Base-by-base conservation (phyloP, 306 rosid genomes). In the Vicia sativa region DNA sequence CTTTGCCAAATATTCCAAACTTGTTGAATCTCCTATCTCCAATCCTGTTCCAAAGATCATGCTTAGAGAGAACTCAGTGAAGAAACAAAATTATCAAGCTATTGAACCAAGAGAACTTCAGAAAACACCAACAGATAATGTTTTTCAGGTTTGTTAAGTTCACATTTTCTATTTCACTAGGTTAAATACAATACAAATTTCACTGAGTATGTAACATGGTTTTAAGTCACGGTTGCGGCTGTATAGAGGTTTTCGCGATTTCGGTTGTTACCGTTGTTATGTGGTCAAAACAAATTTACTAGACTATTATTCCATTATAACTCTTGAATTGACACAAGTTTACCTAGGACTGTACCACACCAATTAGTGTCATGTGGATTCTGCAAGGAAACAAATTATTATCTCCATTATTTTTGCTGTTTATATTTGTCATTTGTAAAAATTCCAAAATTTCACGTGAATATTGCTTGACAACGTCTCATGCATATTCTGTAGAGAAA, bases 1-100 rank as follows among this genome's bases (percentile, higher is more conserved):
- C 70, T 59, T 38, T 60, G 75, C 80, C 69, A 84, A 77, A 46
- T 87, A 87, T 84, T 80, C 90, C 18, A 88, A 65, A 84, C 89
- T 91, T 62, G 85, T 77, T 39, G 65, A 82, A n/a, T 48, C 89
- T 12, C 76, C 21, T 5, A 74, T 73, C 70, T 55, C 86, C 11
- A 42, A 6, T 31, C 50, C 67, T 74, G 19, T 65, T 6, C 67
- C 82, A 45, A 42, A 73, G 62, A 62, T 66, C 53, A 67, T 71
- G 43, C 54, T 57, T 34, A 54, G 11, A 21, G 61, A 60, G 21
- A 70, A 64, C 25, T 44, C 50, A 65, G 60, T 8, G 15, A 52
- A 52, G 55, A 49, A 9, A 48, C 76, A 53, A 43, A 71, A 48
- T 34, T 57, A 29, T 43, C 74, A 56, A 11, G 26, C 23, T 15